Percentiles rank a stretch among this genome's conserved stretches.
Evolutionary conservation across 2,329 filamentous ascomycete genomes (phyloP).

Genomic region (Colletotrichum sp.): DNA sequence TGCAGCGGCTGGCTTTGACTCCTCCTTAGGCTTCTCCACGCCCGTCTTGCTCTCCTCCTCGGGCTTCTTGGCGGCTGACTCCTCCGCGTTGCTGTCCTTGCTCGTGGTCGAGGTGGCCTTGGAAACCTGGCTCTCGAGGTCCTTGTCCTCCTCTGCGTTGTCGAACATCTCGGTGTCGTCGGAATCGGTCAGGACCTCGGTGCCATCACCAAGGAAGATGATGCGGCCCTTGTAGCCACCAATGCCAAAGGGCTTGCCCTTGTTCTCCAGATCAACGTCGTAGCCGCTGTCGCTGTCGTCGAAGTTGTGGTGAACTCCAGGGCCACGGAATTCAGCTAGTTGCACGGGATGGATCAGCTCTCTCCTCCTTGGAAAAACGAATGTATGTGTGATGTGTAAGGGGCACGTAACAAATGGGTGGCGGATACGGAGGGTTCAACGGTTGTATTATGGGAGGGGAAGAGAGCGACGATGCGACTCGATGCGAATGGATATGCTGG

Average conservation of each 20-base stretch:
- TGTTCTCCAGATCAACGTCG: conserved; percentile 74
- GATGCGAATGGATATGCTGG: conserved; percentile 11
- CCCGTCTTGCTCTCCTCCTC: conserved; percentile 19
- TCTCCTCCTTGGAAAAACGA: conserved; percentile 19
- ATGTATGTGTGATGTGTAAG: not conserved
- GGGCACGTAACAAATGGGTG: conserved; percentile 13
- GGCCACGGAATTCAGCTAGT: conserved; percentile 82
- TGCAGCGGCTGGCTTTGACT: conserved; percentile 14
- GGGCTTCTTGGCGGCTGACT: conserved; percentile 28
- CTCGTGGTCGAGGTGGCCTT: conserved; percentile 46
- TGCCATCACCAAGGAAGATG: conserved; percentile 94
- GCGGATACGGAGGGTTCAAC: not conserved
- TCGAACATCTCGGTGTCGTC: conserved; percentile 95
- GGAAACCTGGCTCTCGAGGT: conserved; percentile 82
- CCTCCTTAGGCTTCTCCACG: conserved; percentile 14
- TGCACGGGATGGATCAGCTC: conserved; percentile 22
- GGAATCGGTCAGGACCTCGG: conserved; percentile 87
- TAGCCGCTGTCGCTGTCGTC: conserved; percentile 81
- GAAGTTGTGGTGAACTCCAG: conserved; percentile 81
- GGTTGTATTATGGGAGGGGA: conserved; percentile 15
- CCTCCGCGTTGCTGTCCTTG: conserved; percentile 18
- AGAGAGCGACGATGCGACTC: conserved; percentile 12
- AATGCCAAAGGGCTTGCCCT: conserved; percentile 65
- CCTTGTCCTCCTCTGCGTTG: conserved; percentile 82
- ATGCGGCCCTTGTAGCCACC: conserved; percentile 82